phyloP scores from a whole-genome alignment of 192 early-diverging fungal genomes.

The Backusella australiensis region DNA sequence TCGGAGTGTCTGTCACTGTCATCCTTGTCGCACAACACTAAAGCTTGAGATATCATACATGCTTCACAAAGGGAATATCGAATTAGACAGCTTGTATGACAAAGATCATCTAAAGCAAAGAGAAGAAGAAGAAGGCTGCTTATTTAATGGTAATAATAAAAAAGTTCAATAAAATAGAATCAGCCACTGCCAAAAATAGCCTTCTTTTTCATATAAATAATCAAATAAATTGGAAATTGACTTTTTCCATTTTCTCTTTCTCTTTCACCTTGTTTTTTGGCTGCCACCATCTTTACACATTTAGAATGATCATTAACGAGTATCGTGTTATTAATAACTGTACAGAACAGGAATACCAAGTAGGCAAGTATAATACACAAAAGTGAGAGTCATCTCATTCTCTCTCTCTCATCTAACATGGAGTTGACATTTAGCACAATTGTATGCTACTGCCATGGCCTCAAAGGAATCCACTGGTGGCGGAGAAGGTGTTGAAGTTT shows the following conservation, averaged over 20 bases:
- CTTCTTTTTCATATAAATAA: neutral
- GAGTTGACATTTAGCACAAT: conserved; percentile 49
- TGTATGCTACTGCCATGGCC: conserved; percentile 73
- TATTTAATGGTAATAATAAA: too few species aligned
- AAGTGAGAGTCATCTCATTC: neutral
- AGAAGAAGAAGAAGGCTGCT: too few species aligned
- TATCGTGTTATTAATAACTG: conserved; percentile 78
- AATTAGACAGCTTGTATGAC: too few species aligned
- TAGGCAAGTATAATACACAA: conserved; percentile 23
- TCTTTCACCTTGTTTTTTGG: neutral
- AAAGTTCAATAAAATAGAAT: neutral
- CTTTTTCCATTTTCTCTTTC: neutral
- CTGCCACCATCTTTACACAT: neutral
- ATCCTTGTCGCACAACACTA: neutral
- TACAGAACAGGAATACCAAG: conserved; percentile 70
- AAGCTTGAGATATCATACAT: neutral
- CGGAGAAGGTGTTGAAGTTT: conserved; percentile 79
- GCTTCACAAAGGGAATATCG: too few species aligned
- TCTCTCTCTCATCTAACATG: conserved; percentile 5
- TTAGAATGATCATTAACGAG: conserved; percentile 65
- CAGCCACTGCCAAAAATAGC: conserved; percentile 1
- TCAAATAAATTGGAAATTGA: neutral
- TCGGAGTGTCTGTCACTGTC: neutral
- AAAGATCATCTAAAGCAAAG: too few species aligned
- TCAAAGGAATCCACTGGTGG: conserved; percentile 76